Percentiles rank a stretch among this genome's conserved stretches.
phyloP scores from a whole-genome alignment of 139 green algal genomes.

The Chlorella ohadii region DNA sequence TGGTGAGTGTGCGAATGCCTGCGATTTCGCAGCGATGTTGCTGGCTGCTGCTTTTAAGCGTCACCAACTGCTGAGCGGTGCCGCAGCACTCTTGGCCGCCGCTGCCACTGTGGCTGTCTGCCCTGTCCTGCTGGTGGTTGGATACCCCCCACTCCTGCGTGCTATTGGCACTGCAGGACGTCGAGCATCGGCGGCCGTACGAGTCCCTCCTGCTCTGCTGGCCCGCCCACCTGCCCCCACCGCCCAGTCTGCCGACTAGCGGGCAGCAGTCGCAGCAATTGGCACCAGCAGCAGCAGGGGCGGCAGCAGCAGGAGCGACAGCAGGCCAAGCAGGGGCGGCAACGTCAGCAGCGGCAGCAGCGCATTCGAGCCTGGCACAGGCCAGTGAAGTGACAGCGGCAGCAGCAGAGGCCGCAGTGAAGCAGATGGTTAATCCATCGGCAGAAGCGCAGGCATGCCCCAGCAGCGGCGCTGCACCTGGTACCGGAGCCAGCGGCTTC shows the following conservation, averaged over 20 bases:
- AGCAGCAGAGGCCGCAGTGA: neutral
- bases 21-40: too few species aligned
- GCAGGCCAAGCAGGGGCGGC: neutral
- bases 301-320: neutral
- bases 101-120: too few species aligned
- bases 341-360: too few species aligned
- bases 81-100: too few species aligned
- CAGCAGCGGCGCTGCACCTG: neutral
- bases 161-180: slow-evolving; percentile 46
- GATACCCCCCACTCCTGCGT: too few species aligned
- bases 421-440: neutral
- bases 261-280: neutral
- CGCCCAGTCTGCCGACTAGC: neutral
- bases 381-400: too few species aligned
- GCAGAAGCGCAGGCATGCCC: neutral
- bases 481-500: neutral
- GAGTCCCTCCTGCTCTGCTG: slow-evolving; percentile 69
- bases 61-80: too few species aligned
- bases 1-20: too few species aligned
- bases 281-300: neutral
- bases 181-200: slow-evolving; percentile 71
- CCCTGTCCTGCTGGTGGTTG: too few species aligned
- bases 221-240: neutral
- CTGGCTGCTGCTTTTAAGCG: too few species aligned
- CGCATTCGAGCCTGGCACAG: too few species aligned